Evolutionary conservation across 768 basidiomycete genomes (phyloP).

Genomic region (Trametes cinnabarina): DNA sequence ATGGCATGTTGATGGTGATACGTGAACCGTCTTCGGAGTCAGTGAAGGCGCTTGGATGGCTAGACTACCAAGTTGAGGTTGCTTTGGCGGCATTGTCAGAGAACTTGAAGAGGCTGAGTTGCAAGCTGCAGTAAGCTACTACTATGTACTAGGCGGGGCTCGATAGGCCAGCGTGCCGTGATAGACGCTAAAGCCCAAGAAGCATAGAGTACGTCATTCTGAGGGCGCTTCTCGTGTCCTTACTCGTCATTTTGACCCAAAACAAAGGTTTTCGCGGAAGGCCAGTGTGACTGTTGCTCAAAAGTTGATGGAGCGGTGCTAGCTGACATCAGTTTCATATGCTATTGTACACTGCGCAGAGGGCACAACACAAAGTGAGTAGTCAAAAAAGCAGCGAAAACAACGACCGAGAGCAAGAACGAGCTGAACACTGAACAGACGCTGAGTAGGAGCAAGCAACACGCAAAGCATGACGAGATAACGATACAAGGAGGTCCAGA

Average conservation of each 20-base stretch:
- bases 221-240: no score
- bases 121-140: no score
- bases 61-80: constrained; percentile 60
- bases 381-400: not conserved
- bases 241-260: no score
- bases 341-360: not conserved
- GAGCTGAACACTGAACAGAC: not conserved
- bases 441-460: not conserved
- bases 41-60: constrained; percentile 64
- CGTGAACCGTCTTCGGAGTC: constrained; percentile 63
- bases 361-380: not conserved
- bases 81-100: constrained; percentile 38
- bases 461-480: not conserved
- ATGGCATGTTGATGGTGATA: constrained; percentile 71
- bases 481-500: not conserved
- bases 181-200: not conserved
- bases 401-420: not conserved
- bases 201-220: not conserved
- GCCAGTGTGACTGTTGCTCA: not conserved
- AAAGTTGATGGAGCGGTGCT: constrained; percentile 6
- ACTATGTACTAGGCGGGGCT: no score
- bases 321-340: not conserved
- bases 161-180: not conserved
- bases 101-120: no score
- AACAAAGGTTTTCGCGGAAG: no score